Base-by-base conservation (phyloP, 225 moss, liverwort and hornwort species). In the Physcomitrellopsis africana region DNA sequence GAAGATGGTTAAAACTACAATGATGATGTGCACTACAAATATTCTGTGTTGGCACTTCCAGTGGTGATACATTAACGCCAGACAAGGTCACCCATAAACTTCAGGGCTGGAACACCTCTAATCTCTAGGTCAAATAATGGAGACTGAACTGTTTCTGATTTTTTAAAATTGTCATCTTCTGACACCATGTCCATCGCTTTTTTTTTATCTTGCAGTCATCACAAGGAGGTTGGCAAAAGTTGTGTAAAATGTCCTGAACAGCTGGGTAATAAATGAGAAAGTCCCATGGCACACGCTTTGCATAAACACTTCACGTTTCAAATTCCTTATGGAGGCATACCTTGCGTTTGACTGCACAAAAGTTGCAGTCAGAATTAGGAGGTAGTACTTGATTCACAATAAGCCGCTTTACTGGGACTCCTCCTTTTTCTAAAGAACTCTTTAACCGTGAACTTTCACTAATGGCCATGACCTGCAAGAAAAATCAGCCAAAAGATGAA, bases 271-370 rank as follows among this genome's bases (percentile, higher is more conserved):
- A 5, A 22, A 22, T 32, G 13, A 14, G 51, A 5, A 32, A 0
- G 20, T 51, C 14, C 11, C 2, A 5, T 12, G 61, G 61, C 29
- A 20, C 11, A 26, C 2, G 15, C 32, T 26, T 60, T 3, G 12
- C n/a, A 60, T 1, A 9, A 29, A 72, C 29, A 48, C 9, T 22
- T 8, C 11, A 10, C 0, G 7, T 37, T 37, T 37, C 32, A 37
- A 37, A 37, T 29, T 60, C 26, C 53, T 68, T 23, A 22, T 49
- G 29, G 16, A 52, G 16, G 26, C 54, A 55, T 77, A 93, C 93
- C 93, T 93, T 93, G 77, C 91, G 91, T 78, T 93, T 91, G 11
- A 89, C 68, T 41, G 93, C 93, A 83, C 93, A 93, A 63, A 91
- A 93, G 80, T 83, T 93, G 93, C 93, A 93, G 75, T 93, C 91